phyloP scores from a whole-genome alignment of 768 basidiomycete species.

The Trametes villosa region DNA sequence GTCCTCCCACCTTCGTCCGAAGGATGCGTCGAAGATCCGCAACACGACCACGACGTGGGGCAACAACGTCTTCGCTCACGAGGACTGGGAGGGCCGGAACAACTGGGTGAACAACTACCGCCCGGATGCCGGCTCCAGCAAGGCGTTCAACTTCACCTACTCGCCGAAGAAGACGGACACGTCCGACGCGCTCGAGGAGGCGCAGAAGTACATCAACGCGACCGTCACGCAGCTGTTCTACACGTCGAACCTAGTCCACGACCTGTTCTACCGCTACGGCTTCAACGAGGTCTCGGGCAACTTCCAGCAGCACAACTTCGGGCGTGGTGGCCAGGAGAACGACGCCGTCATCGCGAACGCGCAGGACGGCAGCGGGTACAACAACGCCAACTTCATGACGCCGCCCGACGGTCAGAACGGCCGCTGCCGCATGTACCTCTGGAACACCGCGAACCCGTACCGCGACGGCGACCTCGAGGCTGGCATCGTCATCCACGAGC shows the following conservation, averaged over 20 bases:
- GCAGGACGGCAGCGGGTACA: constrained; percentile 92
- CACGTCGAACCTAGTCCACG: constrained; percentile 80
- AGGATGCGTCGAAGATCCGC: constrained; percentile 31
- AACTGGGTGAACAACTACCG: constrained; percentile 75
- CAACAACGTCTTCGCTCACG: constrained; percentile 92
- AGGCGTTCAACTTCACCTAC: constrained; percentile 77
- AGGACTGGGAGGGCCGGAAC: constrained; percentile 85
- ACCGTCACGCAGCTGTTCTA: constrained; percentile 91
- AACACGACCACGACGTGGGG: constrained; percentile 86
- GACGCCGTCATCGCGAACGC: constrained; percentile 95
- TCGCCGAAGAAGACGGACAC: constrained; percentile 61
- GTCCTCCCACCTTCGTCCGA: constrained; percentile 28
- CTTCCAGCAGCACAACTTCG: constrained; percentile 99
- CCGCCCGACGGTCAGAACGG: constrained; percentile 85
- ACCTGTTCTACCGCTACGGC: constrained; percentile 81
- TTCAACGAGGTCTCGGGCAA: constrained; percentile 93
- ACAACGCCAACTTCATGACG: constrained; percentile 92
- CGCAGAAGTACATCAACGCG: constrained; percentile 82
- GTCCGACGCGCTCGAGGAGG: constrained; percentile 66
- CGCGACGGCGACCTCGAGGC: constrained; percentile 96
- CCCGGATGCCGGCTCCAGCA: constrained; percentile 61
- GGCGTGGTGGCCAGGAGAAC: constrained; percentile 80
- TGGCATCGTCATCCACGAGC: constrained; percentile 94
- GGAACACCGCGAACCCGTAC: constrained; percentile 90
- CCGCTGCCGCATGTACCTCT: constrained; percentile 95